phyloP scores from a whole-genome alignment of 441 rosid species.

The Erysimum cheiri region DNA sequence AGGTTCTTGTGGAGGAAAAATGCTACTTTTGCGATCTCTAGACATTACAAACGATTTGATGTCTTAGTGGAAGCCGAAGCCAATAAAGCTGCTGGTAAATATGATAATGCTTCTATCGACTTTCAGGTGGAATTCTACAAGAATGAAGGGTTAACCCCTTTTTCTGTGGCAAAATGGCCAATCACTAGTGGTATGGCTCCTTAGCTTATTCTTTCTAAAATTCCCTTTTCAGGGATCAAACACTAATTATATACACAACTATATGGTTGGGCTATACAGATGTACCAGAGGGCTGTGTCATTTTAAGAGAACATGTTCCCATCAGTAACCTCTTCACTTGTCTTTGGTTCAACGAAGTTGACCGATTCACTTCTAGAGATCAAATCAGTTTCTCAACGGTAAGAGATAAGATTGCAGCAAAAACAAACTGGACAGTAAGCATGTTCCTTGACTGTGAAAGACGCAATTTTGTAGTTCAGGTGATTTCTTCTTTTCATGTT shows the following conservation, averaged over 20 bases:
- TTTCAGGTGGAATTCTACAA: slow-evolving; percentile 85
- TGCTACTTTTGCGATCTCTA: slow-evolving; percentile 87
- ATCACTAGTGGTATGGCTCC: slow-evolving; percentile 75
- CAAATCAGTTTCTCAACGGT: slow-evolving; percentile 91
- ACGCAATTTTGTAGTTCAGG: slow-evolving; percentile 98
- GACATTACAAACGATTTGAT: slow-evolving; percentile 88
- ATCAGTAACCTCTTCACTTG: slow-evolving; percentile 90
- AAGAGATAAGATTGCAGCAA: slow-evolving; percentile 78
- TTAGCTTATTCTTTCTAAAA: slow-evolving; percentile 1
- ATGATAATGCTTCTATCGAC: slow-evolving; percentile 85
- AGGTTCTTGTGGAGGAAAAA: slow-evolving; percentile 94
- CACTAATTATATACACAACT: slow-evolving; percentile 1
- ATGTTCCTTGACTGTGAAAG: slow-evolving; percentile 98
- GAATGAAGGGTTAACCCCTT: slow-evolving; percentile 88
- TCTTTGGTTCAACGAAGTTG: slow-evolving; percentile 98
- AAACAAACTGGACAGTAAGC: slow-evolving; percentile 84
- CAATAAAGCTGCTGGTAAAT: slow-evolving; percentile 96
- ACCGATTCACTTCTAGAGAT: slow-evolving; percentile 93
- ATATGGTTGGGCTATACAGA: slow-evolving; percentile 56
- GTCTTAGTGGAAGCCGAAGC: slow-evolving; percentile 93
- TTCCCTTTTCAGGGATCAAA: not conserved
- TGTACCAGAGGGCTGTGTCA: slow-evolving; percentile 99
- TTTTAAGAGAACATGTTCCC: slow-evolving; percentile 92
- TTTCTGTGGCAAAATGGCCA: slow-evolving; percentile 83
- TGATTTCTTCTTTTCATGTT: slow-evolving; percentile 42